Evolutionary conservation across 2,329 filamentous ascomycete species (phyloP).

Genomic region (Apiospora arundinis): DNA sequence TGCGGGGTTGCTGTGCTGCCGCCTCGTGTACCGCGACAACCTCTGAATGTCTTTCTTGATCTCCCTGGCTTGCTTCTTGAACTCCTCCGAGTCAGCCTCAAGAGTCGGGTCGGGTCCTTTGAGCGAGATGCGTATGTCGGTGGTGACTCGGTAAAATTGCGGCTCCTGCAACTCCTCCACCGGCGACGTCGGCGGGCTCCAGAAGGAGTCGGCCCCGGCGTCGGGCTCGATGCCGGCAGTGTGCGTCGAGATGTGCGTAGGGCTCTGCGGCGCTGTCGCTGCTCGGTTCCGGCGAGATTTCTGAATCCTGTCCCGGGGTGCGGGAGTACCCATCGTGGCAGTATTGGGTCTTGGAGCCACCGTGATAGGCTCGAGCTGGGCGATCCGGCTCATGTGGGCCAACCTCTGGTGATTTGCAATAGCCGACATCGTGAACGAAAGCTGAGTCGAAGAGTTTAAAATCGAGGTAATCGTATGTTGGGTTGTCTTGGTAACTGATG

Average conservation of each 20-base stretch:
- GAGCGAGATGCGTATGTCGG: constrained; percentile 25
- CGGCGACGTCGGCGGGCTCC: constrained; percentile 16
- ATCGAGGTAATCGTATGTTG: background rate
- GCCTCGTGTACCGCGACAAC: constrained; percentile 17
- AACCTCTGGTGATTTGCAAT: background rate
- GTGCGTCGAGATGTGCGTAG: background rate
- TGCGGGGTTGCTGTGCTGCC: constrained; percentile 19
- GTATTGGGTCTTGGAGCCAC: background rate
- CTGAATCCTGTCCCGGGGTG: background rate
- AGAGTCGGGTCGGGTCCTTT: constrained; percentile 13
- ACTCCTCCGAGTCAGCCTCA: constrained; percentile 23
- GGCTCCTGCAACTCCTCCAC: background rate
- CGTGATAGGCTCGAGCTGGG: background rate
- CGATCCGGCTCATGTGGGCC: background rate
- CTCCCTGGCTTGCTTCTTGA: constrained; percentile 23
- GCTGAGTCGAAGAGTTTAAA: background rate
- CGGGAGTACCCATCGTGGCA: background rate
- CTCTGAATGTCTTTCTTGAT: constrained; percentile 24
- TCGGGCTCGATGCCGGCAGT: background rate
- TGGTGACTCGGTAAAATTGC: constrained; percentile 8
- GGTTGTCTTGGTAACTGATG: background rate
- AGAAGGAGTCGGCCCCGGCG: background rate
- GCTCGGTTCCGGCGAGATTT: background rate
- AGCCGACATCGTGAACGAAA: background rate
- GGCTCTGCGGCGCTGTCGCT: background rate